Evolutionary conservation across 768 basidiomycete genomes (phyloP).

Genomic region (Neoboletus subvelutipes): DNA sequence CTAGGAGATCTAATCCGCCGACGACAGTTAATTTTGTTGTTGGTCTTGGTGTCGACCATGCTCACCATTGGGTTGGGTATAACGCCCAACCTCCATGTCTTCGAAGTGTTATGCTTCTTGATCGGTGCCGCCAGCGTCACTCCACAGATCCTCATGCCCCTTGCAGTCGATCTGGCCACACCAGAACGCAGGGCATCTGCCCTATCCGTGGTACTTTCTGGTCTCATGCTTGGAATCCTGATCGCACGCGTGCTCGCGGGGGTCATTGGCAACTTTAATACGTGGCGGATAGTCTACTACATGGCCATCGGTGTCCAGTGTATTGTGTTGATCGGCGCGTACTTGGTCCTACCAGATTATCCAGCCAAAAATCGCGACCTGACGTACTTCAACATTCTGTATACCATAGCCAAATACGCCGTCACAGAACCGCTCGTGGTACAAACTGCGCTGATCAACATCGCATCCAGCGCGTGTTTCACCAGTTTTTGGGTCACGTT

Average conservation of each 20-base stretch:
- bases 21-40: slow-evolving; percentile 62
- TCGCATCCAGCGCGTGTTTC: slow-evolving; percentile 59
- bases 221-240: slow-evolving; percentile 69
- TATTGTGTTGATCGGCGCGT: slow-evolving; percentile 56
- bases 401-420: slow-evolving; percentile 74
- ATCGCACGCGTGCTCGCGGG: slow-evolving; percentile 75
- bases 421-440: slow-evolving; percentile 78
- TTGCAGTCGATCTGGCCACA: slow-evolving; percentile 81
- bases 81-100: slow-evolving; percentile 55
- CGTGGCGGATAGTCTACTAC: slow-evolving; percentile 78
- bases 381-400: slow-evolving; percentile 66
- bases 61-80: slow-evolving; percentile 73
- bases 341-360: slow-evolving; percentile 76
- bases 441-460: slow-evolving; percentile 61
- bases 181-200: slow-evolving; percentile 70
- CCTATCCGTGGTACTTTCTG: slow-evolving; percentile 70
- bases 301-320: slow-evolving; percentile 71
- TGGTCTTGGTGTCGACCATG: slow-evolving; percentile 51
- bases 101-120: slow-evolving; percentile 69
- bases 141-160: slow-evolving; percentile 71
- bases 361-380: slow-evolving; percentile 69
- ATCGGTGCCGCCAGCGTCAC: slow-evolving; percentile 71
- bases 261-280: slow-evolving; percentile 66
- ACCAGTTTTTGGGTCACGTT: slow-evolving; percentile 70
- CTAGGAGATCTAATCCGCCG: slow-evolving; percentile 81